phyloP scores from a whole-genome alignment of 129 eudicot species.

The Flaveria trinervia region DNA sequence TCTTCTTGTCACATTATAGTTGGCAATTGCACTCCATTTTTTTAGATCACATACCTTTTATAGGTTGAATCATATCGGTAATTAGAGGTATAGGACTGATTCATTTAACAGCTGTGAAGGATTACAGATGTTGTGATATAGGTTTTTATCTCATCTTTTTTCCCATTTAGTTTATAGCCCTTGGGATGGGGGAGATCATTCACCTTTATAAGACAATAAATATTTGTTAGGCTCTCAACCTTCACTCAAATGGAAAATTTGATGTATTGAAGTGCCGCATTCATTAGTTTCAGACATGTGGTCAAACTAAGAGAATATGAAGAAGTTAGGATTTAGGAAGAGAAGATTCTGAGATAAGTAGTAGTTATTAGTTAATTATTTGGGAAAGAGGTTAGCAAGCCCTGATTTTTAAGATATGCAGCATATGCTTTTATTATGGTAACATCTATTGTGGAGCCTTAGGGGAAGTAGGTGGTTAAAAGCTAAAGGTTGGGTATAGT shows the following conservation, averaged over 20 bases:
- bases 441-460: background rate
- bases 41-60: background rate
- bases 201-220: background rate
- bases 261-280: background rate
- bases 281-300: background rate
- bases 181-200: background rate
- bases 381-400: background rate
- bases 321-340: background rate
- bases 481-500: background rate
- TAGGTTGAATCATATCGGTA: background rate
- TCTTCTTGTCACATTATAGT: background rate
- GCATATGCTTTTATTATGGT: background rate
- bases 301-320: background rate
- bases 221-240: background rate
- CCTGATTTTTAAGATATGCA: background rate
- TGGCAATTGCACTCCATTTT: background rate
- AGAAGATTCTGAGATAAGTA: background rate
- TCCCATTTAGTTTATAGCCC: background rate
- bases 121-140: background rate
- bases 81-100: background rate
- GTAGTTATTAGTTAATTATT: constrained; percentile 12
- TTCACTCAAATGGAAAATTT: background rate
- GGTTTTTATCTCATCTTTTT: background rate
- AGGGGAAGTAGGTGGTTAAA: background rate
- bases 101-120: constrained; percentile 7